phyloP scores from a whole-genome alignment of 345 rosid species.

The Euphorbia lathyris region DNA sequence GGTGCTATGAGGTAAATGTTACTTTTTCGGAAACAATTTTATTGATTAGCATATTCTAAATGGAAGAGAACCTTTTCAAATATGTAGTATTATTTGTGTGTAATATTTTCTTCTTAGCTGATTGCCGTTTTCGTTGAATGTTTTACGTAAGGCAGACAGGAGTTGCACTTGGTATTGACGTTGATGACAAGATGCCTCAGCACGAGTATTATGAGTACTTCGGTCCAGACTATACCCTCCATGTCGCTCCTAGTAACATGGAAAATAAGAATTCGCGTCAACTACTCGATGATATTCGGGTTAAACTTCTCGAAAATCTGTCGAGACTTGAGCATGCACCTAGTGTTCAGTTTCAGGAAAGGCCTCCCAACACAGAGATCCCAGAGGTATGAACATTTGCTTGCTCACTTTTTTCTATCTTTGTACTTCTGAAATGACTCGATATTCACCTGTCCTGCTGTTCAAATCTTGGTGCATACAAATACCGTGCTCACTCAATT shows the following conservation, averaged over 20 bases:
- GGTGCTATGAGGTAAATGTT: conserved; percentile 61
- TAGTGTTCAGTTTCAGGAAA: conserved; percentile 88
- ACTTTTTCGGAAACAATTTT: background rate
- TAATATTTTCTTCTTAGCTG: background rate
- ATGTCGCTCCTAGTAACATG: conserved; percentile 72
- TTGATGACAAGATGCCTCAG: conserved; percentile 77
- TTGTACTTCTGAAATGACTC: background rate
- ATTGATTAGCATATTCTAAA: background rate
- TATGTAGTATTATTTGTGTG: background rate
- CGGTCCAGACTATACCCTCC: conserved; percentile 72
- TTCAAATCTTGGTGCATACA: background rate
- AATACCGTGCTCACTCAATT: background rate
- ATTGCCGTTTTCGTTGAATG: conserved; percentile 1
- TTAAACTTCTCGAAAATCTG: conserved; percentile 80
- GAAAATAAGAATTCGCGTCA: conserved; percentile 65
- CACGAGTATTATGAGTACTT: conserved; percentile 77
- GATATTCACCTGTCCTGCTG: background rate
- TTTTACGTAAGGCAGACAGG: conserved; percentile 43
- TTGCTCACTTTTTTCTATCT: background rate
- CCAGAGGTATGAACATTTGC: conserved; percentile 24
- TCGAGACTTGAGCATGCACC: conserved; percentile 97
- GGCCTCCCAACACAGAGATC: conserved; percentile 64
- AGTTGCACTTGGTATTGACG: conserved; percentile 67
- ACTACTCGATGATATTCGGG: conserved; percentile 73
- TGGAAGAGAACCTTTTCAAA: background rate